These are phyloP conservation scores for Stagonosporopsis chrysanthemi DNA, from an alignment of 2,329 filamentous ascomycete species.

Conservation along the genomic window DNA sequence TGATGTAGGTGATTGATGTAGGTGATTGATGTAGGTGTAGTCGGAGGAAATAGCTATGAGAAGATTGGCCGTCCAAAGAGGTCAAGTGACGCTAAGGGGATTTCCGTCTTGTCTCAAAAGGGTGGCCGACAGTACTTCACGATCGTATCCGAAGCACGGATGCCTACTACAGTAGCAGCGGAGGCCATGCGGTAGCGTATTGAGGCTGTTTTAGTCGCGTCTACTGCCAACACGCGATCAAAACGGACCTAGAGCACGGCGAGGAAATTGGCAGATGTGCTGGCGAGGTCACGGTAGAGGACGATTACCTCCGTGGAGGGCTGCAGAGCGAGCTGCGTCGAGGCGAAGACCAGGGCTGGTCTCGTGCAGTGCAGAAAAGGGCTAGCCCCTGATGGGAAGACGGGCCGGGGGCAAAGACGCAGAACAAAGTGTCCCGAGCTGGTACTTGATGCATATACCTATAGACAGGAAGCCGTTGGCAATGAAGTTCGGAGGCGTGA, in stretches of 20 bases:
- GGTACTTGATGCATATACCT: conserved; percentile 12
- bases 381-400: conserved; percentile 35
- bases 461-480: background rate
- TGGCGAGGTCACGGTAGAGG: conserved; percentile 30
- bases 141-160: conserved; percentile 35
- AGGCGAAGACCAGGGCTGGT: conserved; percentile 36
- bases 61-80: conserved; percentile 24
- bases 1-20: conserved; percentile 21
- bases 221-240: conserved; percentile 25
- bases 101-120: conserved; percentile 32
- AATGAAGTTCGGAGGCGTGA: conserved; percentile 20
- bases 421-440: conserved; percentile 4
- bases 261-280: conserved; percentile 24
- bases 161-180: conserved; percentile 24
- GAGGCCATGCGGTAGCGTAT: conserved; percentile 31
- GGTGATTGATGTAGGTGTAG: conserved; percentile 19
- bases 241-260: conserved; percentile 20
- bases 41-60: conserved; percentile 9
- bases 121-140: conserved; percentile 29
- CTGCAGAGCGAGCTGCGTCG: conserved; percentile 27
- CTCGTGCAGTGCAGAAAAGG: conserved; percentile 43
- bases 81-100: conserved; percentile 41
- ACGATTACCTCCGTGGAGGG: conserved; percentile 33
- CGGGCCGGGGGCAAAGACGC: conserved; percentile 35
- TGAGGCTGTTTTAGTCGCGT: conserved; percentile 27